phyloP scores from a whole-genome alignment of 805 yeast species.

The Kazachstania psychrophila region DNA sequence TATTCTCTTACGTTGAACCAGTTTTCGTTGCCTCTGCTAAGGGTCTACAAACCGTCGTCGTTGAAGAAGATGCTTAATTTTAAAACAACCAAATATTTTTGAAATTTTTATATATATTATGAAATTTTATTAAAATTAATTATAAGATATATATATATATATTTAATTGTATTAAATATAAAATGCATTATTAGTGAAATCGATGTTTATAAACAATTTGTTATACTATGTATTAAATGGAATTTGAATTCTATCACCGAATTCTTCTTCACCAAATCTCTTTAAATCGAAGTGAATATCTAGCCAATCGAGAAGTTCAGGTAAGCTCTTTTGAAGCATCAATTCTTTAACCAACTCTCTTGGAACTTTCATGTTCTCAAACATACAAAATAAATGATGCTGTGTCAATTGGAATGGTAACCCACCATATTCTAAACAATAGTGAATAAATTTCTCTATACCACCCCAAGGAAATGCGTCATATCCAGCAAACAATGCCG shows the following conservation, averaged over 20 bases:
- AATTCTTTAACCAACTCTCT: conserved; percentile 46
- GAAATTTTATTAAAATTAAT: too few relatives aligned
- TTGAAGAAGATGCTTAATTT: conserved; percentile 58
- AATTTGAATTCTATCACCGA: conserved; percentile 45
- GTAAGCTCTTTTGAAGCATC: conserved; percentile 49
- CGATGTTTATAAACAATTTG: too few relatives aligned
- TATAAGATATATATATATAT: too few relatives aligned
- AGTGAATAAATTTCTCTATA: conserved; percentile 73
- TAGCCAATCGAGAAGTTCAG: conserved; percentile 74
- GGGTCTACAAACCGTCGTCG: conserved; percentile 96
- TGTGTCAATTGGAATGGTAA: conserved; percentile 76
- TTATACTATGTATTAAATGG: conserved; percentile 26
- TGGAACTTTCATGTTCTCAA: conserved; percentile 42
- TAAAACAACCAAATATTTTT: neutral
- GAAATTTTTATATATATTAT: neutral
- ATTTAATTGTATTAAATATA: too few relatives aligned
- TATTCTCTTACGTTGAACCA: conserved; percentile 97
- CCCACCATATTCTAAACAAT: conserved; percentile 63
- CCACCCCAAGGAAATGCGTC: conserved; percentile 83
- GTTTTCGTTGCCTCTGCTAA: conserved; percentile 89
- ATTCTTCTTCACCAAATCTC: conserved; percentile 60
- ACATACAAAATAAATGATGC: conserved; percentile 85
- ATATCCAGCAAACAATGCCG: conserved; percentile 75
- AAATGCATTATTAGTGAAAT: too few relatives aligned
- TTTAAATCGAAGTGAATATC: conserved; percentile 59